A percentile compares a stretch with the other conserved stretches of the same genome.
These are phyloP conservation scores for Pseudopyricularia cyperi DNA, from an alignment of 2,329 filamentous ascomycete genomes.

Conservation along the genomic window DNA sequence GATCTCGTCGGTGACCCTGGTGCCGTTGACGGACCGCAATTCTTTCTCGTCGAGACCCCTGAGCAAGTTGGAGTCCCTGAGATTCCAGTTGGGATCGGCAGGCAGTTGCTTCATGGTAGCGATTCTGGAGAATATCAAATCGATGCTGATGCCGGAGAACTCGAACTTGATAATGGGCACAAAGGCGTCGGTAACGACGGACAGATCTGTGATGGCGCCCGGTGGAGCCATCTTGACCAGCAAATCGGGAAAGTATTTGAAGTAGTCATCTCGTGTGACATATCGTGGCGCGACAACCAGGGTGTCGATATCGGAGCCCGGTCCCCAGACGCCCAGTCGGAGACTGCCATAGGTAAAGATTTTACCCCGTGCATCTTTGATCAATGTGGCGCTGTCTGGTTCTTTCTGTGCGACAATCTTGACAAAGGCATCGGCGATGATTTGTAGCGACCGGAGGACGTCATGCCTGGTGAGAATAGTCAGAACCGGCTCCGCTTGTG, in stretches of 20 bases:
- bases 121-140: constrained; percentile 78
- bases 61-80: constrained; percentile 74
- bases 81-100: constrained; percentile 49
- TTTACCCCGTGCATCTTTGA: constrained; percentile 78
- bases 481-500: not conserved
- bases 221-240: constrained; percentile 63
- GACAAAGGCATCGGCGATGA: constrained; percentile 77
- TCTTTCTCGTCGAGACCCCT: constrained; percentile 79
- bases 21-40: constrained; percentile 83
- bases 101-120: constrained; percentile 58
- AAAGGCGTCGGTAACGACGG: constrained; percentile 77
- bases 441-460: constrained; percentile 65
- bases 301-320: constrained; percentile 95
- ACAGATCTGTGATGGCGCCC: constrained; percentile 73
- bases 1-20: constrained; percentile 88
- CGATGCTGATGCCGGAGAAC: constrained; percentile 81
- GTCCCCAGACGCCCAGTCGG: constrained; percentile 83
- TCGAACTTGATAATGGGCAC: constrained; percentile 98
- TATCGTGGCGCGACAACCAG: constrained; percentile 86
- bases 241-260: constrained; percentile 71
- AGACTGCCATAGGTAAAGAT: constrained; percentile 96
- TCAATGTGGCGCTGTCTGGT: constrained; percentile 57
- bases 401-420: constrained; percentile 63
- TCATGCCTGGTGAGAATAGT: constrained; percentile 36
- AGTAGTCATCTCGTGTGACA: constrained; percentile 82